Evolutionary conservation across 108 stramenopile species (phyloP).

Genomic region (Skeletonema marinoi): DNA sequence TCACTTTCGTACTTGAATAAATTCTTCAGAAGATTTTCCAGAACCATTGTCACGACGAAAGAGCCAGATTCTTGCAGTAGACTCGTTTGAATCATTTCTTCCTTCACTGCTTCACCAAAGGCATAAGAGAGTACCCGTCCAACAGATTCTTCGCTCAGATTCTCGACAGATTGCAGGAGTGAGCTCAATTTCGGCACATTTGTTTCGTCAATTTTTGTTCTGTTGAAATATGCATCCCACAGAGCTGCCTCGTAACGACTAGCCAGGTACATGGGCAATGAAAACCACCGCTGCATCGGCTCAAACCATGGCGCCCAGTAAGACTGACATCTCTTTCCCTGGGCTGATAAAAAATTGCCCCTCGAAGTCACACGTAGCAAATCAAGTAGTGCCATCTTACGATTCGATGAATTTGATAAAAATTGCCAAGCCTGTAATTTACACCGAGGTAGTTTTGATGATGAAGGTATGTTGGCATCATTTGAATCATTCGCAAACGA

Average conservation of each 20-base stretch:
- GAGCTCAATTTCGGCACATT: not conserved
- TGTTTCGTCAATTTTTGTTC: not conserved
- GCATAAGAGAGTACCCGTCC: slow-evolving; percentile 16
- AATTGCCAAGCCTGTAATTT: not conserved
- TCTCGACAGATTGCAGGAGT: slow-evolving; percentile 6
- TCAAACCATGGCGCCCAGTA: slow-evolving; percentile 63
- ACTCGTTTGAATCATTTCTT: slow-evolving; percentile 7
- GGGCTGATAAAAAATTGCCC: slow-evolving; percentile 28
- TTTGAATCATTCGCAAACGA: not conserved
- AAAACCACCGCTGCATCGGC: slow-evolving; percentile 76
- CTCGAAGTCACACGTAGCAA: slow-evolving; percentile 22
- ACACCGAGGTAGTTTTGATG: slow-evolving; percentile 11
- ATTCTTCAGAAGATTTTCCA: slow-evolving; percentile 6
- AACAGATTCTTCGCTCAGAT: slow-evolving; percentile 15
- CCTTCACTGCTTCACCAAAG: slow-evolving; percentile 14
- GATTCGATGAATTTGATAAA: not conserved
- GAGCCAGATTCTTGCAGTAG: not conserved
- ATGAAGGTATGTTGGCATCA: not conserved
- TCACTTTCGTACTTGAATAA: not conserved
- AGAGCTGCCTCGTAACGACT: slow-evolving; percentile 74
- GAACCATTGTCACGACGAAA: not conserved
- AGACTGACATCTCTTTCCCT: not conserved
- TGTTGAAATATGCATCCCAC: slow-evolving; percentile 57
- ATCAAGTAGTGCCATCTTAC: slow-evolving; percentile 19
- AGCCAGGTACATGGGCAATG: slow-evolving; percentile 73